These are phyloP conservation scores for Acer negundo DNA, from an alignment of 345 rosid genomes.

Conservation along the genomic window DNA sequence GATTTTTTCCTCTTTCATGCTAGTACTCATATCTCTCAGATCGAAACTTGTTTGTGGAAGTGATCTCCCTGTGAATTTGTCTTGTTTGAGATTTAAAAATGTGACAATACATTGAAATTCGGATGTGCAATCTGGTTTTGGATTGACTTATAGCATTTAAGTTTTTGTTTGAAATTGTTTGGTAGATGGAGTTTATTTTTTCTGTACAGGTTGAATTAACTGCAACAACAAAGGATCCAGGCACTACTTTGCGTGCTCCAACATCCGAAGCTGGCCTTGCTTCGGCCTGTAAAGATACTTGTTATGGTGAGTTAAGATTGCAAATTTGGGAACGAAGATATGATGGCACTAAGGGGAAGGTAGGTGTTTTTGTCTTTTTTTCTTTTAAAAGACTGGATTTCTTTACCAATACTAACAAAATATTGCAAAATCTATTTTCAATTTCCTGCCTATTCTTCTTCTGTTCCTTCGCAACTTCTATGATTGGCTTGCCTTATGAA, in stretches of 20 bases:
- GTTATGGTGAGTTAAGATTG: conserved; percentile 72
- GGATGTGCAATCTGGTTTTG: neutral
- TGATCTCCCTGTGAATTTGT: neutral
- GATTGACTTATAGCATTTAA: neutral
- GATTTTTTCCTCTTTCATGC: neutral
- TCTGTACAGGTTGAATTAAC: conserved; percentile 70
- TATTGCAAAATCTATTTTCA: neutral
- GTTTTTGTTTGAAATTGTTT: conserved; percentile 9
- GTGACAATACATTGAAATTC: neutral
- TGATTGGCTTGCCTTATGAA: neutral
- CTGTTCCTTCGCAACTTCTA: neutral
- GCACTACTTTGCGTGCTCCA: conserved; percentile 89
- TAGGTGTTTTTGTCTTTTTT: conserved; percentile 18
- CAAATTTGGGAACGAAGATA: conserved; percentile 74
- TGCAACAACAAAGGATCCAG: conserved; percentile 69
- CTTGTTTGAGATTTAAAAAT: neutral
- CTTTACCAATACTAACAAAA: neutral
- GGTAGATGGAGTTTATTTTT: conserved; percentile 1
- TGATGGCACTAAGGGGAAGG: conserved; percentile 90
- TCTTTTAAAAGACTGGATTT: neutral
- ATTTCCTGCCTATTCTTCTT: neutral
- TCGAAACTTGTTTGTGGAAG: neutral
- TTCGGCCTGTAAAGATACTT: conserved; percentile 89
- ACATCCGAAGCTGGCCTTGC: conserved; percentile 78
- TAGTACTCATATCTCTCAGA: neutral